Evolutionary conservation across 306 rosid species (phyloP), one percentile per base, ranked within the genome.

Genomic region (Clitoria ternatea): DNA sequence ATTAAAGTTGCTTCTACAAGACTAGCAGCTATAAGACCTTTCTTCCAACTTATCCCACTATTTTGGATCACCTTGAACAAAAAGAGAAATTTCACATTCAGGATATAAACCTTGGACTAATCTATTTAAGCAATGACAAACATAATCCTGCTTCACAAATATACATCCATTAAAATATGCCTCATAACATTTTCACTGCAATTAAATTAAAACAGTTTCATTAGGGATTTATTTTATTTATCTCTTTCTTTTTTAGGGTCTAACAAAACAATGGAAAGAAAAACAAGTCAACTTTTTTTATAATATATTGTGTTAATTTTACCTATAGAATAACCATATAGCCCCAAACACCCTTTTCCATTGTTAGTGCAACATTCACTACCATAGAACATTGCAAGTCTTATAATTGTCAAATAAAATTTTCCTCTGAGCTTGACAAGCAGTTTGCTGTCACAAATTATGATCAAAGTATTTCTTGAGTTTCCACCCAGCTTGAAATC

Each of bases 51-150:
- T 40, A 14, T 53, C 55, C 71, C 80, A 33, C 54, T 62, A 32
- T 32, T 69, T 54, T 69, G 53, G 53, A 70, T 40, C 73, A 70
- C 61, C 77, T 54, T 57, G 63, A 36, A 19, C 23, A 44, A 69
- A 32, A 20, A 42, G 50, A 52, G 5, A 42, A 15, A 23, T n/a
- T 40, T 54, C 66, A 77, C 29, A 23, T 43, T 22, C 54, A 63
- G 27, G 15, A 35, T 53, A 70, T 14, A 44, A 70, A 62, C 10
- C 53, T 50, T 42, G 66, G 40, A 27, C 62, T 33, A n/a, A 17
- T 61, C 42, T 61, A 52, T 49, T 27, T 29, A 61, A 60, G 57
- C 47, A 78, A 15, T n/a, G n/a, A 29, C 18, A 61, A 24, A 17
- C 32, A 63, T 7, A 64, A 44, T 33, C 40, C 13, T 42, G 68